Evolutionary conservation across 2,329 filamentous ascomycete species (phyloP).

Genomic region (Fonsecaea monophora): DNA sequence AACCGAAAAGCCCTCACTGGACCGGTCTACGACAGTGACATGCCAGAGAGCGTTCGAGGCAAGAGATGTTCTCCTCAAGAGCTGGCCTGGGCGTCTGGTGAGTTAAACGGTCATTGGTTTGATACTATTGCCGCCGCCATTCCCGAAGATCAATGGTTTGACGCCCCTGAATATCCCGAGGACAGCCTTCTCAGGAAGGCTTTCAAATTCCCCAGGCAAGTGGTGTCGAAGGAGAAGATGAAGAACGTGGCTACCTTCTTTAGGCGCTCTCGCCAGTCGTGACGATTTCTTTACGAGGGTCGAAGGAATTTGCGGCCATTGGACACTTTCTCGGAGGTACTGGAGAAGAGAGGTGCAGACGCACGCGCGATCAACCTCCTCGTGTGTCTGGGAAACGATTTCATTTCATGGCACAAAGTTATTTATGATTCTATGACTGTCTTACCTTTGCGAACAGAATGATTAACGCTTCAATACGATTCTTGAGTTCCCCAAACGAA

Average conservation of each 20-base stretch:
- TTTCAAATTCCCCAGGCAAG: background rate
- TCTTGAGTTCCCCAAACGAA: background rate
- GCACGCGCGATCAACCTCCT: background rate
- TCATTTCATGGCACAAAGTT: background rate
- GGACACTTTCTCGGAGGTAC: background rate
- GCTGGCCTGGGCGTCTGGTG: conserved; percentile 12
- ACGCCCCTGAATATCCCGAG: conserved; percentile 8
- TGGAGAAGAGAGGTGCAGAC: background rate
- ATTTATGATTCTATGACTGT: background rate
- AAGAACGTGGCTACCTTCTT: background rate
- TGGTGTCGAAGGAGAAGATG: background rate
- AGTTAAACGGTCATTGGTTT: background rate
- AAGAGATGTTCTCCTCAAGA: background rate
- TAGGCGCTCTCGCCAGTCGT: background rate
- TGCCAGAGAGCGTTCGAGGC: conserved; percentile 8
- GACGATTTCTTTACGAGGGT: background rate
- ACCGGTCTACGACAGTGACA: background rate
- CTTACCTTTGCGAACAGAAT: background rate
- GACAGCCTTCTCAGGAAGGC: background rate
- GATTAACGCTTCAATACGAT: background rate
- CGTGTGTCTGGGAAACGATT: background rate
- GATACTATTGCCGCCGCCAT: background rate
- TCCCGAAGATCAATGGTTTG: conserved; percentile 6
- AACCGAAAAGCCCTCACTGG: conserved; percentile 16
- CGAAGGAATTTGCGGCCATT: background rate